These are phyloP conservation scores for Diaporthe citriasiana DNA, from an alignment of 2,329 filamentous ascomycete genomes.

Conservation along the genomic window DNA sequence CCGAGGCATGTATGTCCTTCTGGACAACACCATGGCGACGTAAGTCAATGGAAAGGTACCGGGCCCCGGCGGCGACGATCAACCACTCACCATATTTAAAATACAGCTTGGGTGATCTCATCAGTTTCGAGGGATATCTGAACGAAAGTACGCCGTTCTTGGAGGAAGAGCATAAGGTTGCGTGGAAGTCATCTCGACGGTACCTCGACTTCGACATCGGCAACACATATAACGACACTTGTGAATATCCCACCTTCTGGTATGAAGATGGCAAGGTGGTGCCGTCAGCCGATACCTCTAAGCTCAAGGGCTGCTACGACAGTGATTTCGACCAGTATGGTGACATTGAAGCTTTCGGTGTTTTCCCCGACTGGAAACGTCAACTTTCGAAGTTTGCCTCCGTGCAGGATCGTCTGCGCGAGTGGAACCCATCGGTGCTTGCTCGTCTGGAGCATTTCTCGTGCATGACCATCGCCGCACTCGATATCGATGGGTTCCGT, in stretches of 20 bases:
- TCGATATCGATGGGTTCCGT: constrained; percentile 76
- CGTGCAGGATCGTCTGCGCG: constrained; percentile 75
- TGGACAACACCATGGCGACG: constrained; percentile 77
- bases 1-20: constrained; percentile 74
- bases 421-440: constrained; percentile 71
- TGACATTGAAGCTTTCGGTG: constrained; percentile 73
- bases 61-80: neutral
- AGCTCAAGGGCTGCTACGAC: constrained; percentile 68
- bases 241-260: constrained; percentile 73
- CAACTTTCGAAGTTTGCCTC: constrained; percentile 76
- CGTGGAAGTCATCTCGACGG: constrained; percentile 66
- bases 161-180: constrained; percentile 67
- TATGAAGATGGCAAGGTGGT: constrained; percentile 68
- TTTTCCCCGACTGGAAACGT: constrained; percentile 73
- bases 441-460: constrained; percentile 71
- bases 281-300: constrained; percentile 57
- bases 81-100: constrained; percentile 37
- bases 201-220: constrained; percentile 71
- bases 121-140: constrained; percentile 72
- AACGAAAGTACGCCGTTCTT: constrained; percentile 70
- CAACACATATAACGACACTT: constrained; percentile 66
- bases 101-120: constrained; percentile 67
- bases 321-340: constrained; percentile 75
- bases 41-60: constrained; percentile 32
- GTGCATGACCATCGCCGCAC: constrained; percentile 71